Evolutionary conservation across 441 rosid species (phyloP), one percentile per base, ranked within the genome.

Genomic region (Pelargonium australe): DNA sequence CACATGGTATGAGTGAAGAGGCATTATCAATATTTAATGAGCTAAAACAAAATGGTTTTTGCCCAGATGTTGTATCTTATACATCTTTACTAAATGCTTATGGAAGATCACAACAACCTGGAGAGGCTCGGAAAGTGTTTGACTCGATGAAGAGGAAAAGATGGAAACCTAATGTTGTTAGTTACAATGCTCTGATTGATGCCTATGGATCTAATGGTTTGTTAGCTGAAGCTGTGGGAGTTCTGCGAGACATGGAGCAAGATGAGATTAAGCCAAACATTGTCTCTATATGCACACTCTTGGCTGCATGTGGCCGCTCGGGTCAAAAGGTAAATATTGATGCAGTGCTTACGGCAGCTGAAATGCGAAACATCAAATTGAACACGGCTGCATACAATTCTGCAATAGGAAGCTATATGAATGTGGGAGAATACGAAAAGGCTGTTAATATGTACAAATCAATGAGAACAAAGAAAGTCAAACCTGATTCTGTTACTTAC

Each of bases 141-240:
- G 74, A 80, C 64, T 78, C 78, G 89, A 90, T 90, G 92, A 90
- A 80, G 80, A 79, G 75, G 68, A 78, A 84, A 45, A 89, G 82
- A 70, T 73, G 71, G 80, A 90, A 85, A 79, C 96, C 98, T 68
- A 90, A 87, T 74, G 69, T 87, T 76, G 87, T 87, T 68, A 84
- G 82, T 66, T 93, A 83, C 80, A 93, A 91, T 77, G 97, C 98
- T 2, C 76, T 93, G 44, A 85, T 93, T 77, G 92, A 93, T 84
- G 97, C 98, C 60, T 87, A 87, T 81, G 97, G 96, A 67, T 89
- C 98, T 61, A 87, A 83, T 74, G 95, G 96, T 63, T 75, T 87
- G 77, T 73, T 93, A 63, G 79, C 82, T 37, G 87, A 93, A 81
- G 96, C 98, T 68, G 92, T 90, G 66, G 83, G 77, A 70, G 72